Base-by-base conservation (phyloP, 139 green algal species). In the Picochlorum sp. region DNA sequence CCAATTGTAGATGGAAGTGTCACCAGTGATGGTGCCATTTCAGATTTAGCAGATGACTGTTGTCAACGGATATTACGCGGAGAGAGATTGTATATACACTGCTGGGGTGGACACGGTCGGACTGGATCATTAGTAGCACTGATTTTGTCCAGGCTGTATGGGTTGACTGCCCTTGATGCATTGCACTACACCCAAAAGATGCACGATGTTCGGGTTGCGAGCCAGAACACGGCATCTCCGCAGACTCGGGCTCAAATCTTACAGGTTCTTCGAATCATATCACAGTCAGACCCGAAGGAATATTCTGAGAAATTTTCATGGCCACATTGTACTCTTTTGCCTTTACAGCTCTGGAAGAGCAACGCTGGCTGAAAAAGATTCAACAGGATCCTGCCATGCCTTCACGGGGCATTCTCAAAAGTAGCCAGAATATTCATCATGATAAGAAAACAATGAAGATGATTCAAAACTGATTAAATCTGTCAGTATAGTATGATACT, bases 1-100 rank as follows among this genome's bases (percentile, higher is more conserved):
- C 77, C 86, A 34, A 88, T 92, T 57, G 81, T 88, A 16, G 86
- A 90, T 34, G 84, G 84, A 57, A 85, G 75, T 58, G 75, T 90
- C 2, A 92, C 84, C 10, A 85, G 77, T 5, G 83, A 88, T 65
- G 61, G 21, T 1, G 76, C 73, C 5, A 49, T 85, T 51, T 72
- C 52, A 47, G 60, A 74, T 20, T 63, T 93, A n/a, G 85, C 80
- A 2, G 85, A 93, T 41, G 83, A 92, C 60, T 92, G 85, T 75
- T 86, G 79, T 64, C 71, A 80, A 60, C 80, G 85, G 16, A 75
- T 92, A 9, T 69, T 86, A 63, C 66, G 64, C 2, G 86, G 85
- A 3, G 70, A 74, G 69, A 57, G 62, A 26, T 51, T 94, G 41
- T 92, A 92, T 75, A 84, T 94, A 13, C 85, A 92, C 66, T 92